Evolutionary conservation across 306 rosid genomes (phyloP).

Genomic region (Pachyrhizus erosus): DNA sequence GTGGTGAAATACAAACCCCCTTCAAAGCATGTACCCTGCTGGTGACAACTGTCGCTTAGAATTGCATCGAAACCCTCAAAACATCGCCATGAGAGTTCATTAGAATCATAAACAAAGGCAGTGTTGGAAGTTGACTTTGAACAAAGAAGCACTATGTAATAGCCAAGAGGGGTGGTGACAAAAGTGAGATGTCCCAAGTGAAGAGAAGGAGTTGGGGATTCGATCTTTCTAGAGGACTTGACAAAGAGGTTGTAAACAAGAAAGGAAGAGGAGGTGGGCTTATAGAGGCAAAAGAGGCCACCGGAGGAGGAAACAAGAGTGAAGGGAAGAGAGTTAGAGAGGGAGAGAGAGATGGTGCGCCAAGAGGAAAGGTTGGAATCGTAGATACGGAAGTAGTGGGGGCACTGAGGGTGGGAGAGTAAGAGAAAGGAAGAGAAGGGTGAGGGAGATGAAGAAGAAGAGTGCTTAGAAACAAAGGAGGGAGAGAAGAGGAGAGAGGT

Average conservation of each 20-base stretch:
- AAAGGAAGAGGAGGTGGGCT: not conserved
- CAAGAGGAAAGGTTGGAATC: conserved; percentile 3
- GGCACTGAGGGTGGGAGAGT: conserved; percentile 3
- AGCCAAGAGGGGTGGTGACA: not conserved
- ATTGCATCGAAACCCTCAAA: not conserved
- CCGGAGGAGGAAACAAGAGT: conserved; percentile 8
- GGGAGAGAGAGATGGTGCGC: not conserved
- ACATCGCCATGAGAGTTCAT: not conserved
- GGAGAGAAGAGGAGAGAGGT: conserved; percentile 11
- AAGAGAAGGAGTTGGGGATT: not conserved
- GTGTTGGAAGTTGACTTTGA: not conserved
- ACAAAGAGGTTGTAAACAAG: not conserved
- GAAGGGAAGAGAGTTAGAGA: not conserved
- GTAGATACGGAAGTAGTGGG: not conserved
- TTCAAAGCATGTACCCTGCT: not conserved
- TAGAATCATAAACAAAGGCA: not conserved
- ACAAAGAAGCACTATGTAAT: not conserved
- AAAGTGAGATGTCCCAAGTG: not conserved
- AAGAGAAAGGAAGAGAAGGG: conserved; percentile 27
- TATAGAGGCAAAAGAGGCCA: not conserved
- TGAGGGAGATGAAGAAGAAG: not conserved
- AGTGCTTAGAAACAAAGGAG: conserved; percentile 11
- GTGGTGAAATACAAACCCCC: conserved; percentile 4
- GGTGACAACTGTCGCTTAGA: not conserved
- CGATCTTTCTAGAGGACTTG: not conserved